phyloP scores from a whole-genome alignment of 805 yeast genomes.

The Candida dajiaensis region DNA sequence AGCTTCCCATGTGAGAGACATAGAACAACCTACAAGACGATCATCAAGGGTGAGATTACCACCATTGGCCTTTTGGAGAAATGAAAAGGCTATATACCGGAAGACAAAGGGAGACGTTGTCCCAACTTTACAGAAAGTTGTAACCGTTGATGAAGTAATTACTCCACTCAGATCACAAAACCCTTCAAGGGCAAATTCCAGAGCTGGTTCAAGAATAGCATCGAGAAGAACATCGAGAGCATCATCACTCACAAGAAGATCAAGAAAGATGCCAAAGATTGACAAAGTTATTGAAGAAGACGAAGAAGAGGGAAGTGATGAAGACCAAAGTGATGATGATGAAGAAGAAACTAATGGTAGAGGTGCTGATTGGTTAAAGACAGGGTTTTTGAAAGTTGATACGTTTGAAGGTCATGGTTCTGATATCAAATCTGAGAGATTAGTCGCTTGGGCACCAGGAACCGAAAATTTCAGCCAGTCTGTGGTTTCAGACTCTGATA shows the following conservation, averaged over 20 bases:
- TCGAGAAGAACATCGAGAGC: conserved; percentile 8
- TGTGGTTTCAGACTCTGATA: conserved; percentile 38
- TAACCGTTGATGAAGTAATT: conserved; percentile 30
- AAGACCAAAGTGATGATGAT: conserved; percentile 18
- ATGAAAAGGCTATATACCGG: conserved; percentile 65
- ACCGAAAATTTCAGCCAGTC: conserved; percentile 40
- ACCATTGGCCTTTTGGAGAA: conserved; percentile 81
- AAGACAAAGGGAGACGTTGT: conserved; percentile 34
- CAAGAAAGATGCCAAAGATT: not conserved
- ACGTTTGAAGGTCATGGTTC: conserved; percentile 47
- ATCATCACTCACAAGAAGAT: conserved; percentile 8
- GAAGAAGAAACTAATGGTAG: conserved; percentile 26
- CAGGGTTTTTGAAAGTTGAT: conserved; percentile 36
- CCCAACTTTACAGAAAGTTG: conserved; percentile 52
- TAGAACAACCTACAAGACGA: conserved; percentile 40
- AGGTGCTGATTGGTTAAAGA: conserved; percentile 49
- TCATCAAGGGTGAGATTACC: conserved; percentile 61
- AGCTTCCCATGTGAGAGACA: not conserved
- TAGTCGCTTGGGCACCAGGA: conserved; percentile 63
- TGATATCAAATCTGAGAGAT: conserved; percentile 36
- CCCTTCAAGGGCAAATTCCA: conserved; percentile 12
- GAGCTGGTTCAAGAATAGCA: conserved; percentile 6
- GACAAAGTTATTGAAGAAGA: not conserved
- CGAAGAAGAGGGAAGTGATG: conserved; percentile 26
- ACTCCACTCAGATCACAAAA: conserved; percentile 10